A percentile compares a stretch with the other conserved stretches of the same genome.
These are phyloP conservation scores for Sarcodon aspratus DNA, from an alignment of 768 basidiomycete species.

Conservation along the genomic window DNA sequence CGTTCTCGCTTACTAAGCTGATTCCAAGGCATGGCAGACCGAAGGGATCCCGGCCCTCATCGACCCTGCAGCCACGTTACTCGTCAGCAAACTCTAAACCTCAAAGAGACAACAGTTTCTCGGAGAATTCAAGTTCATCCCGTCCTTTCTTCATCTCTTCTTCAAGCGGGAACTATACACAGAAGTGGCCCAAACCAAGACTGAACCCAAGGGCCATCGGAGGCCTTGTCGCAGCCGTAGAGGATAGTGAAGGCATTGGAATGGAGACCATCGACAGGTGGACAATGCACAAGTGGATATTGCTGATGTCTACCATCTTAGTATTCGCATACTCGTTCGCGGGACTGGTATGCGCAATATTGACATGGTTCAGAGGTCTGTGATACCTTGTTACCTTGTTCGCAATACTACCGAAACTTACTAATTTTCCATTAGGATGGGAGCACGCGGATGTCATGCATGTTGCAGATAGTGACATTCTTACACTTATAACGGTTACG, in stretches of 20 bases:
- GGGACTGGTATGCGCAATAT: constrained; percentile 37
- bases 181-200: constrained; percentile 38
- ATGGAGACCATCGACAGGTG: constrained; percentile 32
- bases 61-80: not conserved
- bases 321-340: constrained; percentile 44
- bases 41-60: not conserved
- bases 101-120: not conserved
- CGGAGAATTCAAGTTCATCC: not conserved
- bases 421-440: constrained; percentile 31
- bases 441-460: constrained; percentile 50
- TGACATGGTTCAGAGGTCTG: constrained; percentile 52
- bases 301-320: constrained; percentile 41
- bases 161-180: constrained; percentile 29
- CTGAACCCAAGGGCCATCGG: constrained; percentile 3
- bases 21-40: too few relatives aligned
- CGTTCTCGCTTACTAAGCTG: too few relatives aligned
- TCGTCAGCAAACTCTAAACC: not conserved
- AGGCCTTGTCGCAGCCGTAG: constrained; percentile 10
- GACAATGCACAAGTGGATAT: constrained; percentile 52
- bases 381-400: constrained; percentile 1
- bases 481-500: constrained; percentile 45
- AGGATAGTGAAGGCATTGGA: constrained; percentile 26
- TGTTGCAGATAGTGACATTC: constrained; percentile 45
- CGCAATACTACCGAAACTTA: not conserved
- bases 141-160: constrained; percentile 8